Conservation (phyloP, 2,329 filamentous ascomycete species). For the Fusarium phyllophilum region DNA sequence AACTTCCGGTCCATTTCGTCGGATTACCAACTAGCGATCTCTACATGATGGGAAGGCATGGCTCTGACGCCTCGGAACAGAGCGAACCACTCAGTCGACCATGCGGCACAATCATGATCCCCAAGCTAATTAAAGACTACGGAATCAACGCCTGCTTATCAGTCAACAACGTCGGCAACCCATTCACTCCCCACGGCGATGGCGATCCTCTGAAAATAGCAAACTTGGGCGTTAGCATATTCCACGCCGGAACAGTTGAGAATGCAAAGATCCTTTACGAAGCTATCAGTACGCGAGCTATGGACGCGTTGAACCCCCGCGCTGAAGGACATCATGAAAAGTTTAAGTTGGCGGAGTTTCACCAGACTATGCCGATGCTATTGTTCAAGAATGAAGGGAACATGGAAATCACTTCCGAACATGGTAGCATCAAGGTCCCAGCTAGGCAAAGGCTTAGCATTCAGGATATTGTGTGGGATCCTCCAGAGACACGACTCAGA, state of each 20-base stretch:
- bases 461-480: conserved; percentile 12
- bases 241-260: conserved; percentile 1
- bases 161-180: conserved; percentile 1
- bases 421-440: not conserved
- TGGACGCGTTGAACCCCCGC: not conserved
- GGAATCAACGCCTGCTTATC: not conserved
- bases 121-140: conserved; percentile 5
- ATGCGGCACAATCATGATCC: conserved; percentile 9
- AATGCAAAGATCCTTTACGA: conserved; percentile 2
- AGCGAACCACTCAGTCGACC: not conserved
- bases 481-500: not conserved
- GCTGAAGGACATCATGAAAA: accelerated
- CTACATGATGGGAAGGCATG: conserved; percentile 13
- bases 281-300: conserved; percentile 2
- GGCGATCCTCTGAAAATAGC: conserved; percentile 2
- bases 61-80: accelerated
- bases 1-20: not conserved
- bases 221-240: conserved; percentile 1
- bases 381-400: conserved; percentile 3
- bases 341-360: accelerated
- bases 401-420: not conserved
- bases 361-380: not conserved
- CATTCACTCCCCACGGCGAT: conserved; percentile 6
- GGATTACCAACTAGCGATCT: conserved; percentile 10
- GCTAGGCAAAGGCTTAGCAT: conserved; percentile 1